Conservation (phyloP, 768 basidiomycete species). For the Amanita pseudoporphyria region DNA sequence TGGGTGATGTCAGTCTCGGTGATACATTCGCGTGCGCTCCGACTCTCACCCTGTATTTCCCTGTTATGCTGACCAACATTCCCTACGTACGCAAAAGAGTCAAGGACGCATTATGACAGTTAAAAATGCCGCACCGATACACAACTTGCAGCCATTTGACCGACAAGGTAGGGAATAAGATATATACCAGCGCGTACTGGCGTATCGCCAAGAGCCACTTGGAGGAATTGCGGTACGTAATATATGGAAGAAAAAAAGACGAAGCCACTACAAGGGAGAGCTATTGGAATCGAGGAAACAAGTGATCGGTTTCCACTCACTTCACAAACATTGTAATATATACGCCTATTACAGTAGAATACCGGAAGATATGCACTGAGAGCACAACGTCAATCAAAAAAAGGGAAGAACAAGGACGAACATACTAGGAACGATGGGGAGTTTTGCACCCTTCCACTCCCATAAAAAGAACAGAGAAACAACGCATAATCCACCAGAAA, state of each 20-base stretch:
- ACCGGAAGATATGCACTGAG: slow-evolving; percentile 66
- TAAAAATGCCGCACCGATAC: slow-evolving; percentile 28
- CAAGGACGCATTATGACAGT: not conserved
- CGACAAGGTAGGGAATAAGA: slow-evolving; percentile 58
- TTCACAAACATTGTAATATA: slow-evolving; percentile 65
- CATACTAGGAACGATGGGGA: slow-evolving; percentile 69
- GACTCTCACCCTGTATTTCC: slow-evolving; percentile 42
- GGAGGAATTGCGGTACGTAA: slow-evolving; percentile 71
- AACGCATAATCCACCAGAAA: slow-evolving; percentile 46
- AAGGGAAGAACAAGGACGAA: slow-evolving; percentile 2
- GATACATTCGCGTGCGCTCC: not conserved
- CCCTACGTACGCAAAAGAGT: slow-evolving; percentile 28
- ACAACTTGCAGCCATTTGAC: slow-evolving; percentile 52
- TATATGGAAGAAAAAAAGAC: slow-evolving; percentile 56
- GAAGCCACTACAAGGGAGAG: slow-evolving; percentile 32
- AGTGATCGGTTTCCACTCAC: slow-evolving; percentile 21
- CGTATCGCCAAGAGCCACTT: slow-evolving; percentile 57
- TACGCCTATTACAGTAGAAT: slow-evolving; percentile 55
- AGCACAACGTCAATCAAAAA: not conserved
- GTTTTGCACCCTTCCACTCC: slow-evolving; percentile 61
- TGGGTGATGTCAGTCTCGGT: slow-evolving; percentile 12
- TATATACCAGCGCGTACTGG: slow-evolving; percentile 52
- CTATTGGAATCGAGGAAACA: not conserved
- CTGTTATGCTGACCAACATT: slow-evolving; percentile 52
- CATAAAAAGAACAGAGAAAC: slow-evolving; percentile 53